phyloP scores from a whole-genome alignment of 169 alveolate species.

The Cryptosporidium canis region DNA sequence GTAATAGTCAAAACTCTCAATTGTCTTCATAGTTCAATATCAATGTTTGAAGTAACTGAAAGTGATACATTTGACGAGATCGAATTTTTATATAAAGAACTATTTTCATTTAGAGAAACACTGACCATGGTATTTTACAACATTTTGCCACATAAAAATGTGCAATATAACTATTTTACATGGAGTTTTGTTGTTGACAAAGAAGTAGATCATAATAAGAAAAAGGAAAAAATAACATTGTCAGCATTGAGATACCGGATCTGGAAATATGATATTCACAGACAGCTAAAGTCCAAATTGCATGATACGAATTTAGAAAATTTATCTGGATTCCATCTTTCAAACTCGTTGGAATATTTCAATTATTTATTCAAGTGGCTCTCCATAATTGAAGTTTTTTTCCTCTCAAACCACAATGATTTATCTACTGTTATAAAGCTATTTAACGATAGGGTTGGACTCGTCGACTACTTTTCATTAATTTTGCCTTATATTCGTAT shows the following conservation, averaged over 20 bases:
- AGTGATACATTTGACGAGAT: not conserved
- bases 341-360: not conserved
- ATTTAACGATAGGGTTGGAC: not conserved
- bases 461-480: not conserved
- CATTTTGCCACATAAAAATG: slow-evolving; percentile 19
- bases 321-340: not conserved
- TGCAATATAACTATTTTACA: not conserved
- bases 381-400: not conserved
- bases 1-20: slow-evolving; percentile 1
- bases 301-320: not conserved
- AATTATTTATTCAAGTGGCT: slow-evolving; percentile 30
- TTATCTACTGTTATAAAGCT: not conserved
- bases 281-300: not conserved
- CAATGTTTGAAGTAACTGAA: not conserved
- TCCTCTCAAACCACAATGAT: not conserved
- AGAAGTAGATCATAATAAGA: not conserved
- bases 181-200: slow-evolving; percentile 20
- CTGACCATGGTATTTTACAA: not conserved
- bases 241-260: slow-evolving; percentile 9
- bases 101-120: not conserved
- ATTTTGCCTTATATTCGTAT: not conserved
- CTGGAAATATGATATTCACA: not conserved
- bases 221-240: not conserved
- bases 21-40: not conserved
- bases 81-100: not conserved